A percentile compares a stretch with the other conserved stretches of the same genome.
Conservation (phyloP, 139 green algal species). For the Tetradesmus lagerheimii region DNA sequence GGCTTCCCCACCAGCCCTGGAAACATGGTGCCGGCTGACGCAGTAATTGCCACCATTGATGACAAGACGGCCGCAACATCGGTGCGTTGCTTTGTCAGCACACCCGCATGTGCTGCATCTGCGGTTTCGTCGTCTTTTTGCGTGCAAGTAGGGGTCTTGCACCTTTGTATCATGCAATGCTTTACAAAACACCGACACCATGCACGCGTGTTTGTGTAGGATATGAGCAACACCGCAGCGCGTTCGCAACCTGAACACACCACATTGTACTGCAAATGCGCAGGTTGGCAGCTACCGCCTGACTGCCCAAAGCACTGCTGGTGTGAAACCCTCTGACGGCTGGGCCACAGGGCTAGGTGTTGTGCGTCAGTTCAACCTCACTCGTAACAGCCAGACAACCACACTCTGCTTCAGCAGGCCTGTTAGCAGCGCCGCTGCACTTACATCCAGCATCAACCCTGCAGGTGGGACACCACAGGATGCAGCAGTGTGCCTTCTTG, state of each 20-base stretch:
- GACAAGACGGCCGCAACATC: not conserved
- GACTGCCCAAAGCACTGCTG: not conserved
- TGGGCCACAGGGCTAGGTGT: conserved; percentile 12
- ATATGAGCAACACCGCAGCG: too few species aligned
- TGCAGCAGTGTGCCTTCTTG: too few species aligned
- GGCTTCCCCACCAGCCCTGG: conserved; percentile 8
- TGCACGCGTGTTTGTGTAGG: too few species aligned
- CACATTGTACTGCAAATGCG: too few species aligned
- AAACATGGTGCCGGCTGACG: conserved; percentile 28
- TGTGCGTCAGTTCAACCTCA: conserved; percentile 23
- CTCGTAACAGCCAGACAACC: conserved; percentile 11
- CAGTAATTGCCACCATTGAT: conserved; percentile 8
- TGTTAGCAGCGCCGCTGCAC: not conserved
- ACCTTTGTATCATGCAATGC: too few species aligned
- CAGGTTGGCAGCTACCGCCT: not conserved
- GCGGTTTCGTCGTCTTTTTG: too few species aligned
- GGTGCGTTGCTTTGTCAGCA: not conserved
- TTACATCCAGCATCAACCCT: conserved; percentile 8
- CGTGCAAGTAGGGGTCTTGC: too few species aligned
- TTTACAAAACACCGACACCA: too few species aligned
- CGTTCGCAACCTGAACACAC: too few species aligned
- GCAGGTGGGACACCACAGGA: not conserved
- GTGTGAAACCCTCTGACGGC: not conserved
- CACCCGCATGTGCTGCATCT: too few species aligned
- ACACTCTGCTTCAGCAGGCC: conserved; percentile 37